Evolutionary conservation across 2,329 filamentous ascomycete species (phyloP).

Genomic region (Colletotrichum phormii): DNA sequence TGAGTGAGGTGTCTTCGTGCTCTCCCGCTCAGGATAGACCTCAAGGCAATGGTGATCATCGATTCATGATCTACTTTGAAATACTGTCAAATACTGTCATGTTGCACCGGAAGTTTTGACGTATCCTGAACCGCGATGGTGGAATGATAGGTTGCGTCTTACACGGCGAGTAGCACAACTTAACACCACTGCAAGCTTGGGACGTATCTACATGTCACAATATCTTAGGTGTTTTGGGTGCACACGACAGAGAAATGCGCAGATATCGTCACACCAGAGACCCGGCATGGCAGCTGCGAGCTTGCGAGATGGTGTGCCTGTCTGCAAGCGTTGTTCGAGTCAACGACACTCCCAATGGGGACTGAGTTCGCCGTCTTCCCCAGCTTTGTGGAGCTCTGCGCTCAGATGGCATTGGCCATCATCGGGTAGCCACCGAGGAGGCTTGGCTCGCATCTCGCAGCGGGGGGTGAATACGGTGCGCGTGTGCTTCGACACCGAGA

Average conservation of each 20-base stretch:
- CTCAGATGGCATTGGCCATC: conserved; percentile 27
- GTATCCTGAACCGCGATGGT: not conserved
- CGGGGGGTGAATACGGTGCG: conserved; percentile 8
- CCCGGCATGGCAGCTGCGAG: not conserved
- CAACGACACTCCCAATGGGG: not conserved
- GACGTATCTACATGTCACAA: not conserved
- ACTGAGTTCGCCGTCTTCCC: conserved; percentile 22
- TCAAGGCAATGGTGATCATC: no score
- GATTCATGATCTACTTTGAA: no score
- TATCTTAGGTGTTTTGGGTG: not conserved
- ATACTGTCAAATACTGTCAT: not conserved
- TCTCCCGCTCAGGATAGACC: no score
- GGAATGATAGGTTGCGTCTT: not conserved
- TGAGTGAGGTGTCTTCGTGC: no score
- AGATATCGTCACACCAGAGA: not conserved
- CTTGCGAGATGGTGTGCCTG: not conserved
- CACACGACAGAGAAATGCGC: not conserved
- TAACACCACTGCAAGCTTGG: not conserved
- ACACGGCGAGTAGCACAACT: not conserved
- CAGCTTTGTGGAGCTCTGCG: conserved; percentile 25
- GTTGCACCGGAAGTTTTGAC: not conserved
- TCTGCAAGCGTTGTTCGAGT: not conserved
- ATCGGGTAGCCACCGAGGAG: conserved; percentile 18
- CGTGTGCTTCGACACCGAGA: conserved; percentile 13
- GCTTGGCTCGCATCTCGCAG: conserved; percentile 28